Percentiles rank a stretch among this genome's conserved stretches.
phyloP scores from a whole-genome alignment of 2,329 filamentous ascomycete genomes.

The Lachnellula subtilissima region DNA sequence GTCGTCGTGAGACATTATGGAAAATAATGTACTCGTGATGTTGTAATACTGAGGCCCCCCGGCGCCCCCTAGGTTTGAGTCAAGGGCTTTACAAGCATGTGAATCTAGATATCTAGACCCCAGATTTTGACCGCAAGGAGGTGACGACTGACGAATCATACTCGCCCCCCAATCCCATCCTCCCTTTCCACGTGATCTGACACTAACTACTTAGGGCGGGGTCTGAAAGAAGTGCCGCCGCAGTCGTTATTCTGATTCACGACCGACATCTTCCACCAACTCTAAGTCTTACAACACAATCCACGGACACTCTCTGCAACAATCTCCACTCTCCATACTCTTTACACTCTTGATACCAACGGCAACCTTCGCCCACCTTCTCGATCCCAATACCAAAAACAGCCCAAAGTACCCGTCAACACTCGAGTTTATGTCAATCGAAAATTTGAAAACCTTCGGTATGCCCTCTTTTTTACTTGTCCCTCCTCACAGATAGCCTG shows the following conservation, averaged over 20 bases:
- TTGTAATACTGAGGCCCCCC: too few species aligned
- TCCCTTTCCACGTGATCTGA: too few species aligned
- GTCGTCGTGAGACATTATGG: too few species aligned
- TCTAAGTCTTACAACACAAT: conserved; percentile 2
- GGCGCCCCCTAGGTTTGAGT: too few species aligned
- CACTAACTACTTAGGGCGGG: too few species aligned
- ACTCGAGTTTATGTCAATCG: conserved; percentile 96
- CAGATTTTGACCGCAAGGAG: too few species aligned
- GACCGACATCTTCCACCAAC: conserved; percentile 2
- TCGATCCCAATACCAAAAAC: conserved; percentile 18
- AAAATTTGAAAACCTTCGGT: conserved; percentile 97
- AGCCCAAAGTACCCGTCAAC: conserved; percentile 47
- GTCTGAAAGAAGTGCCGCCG: not conserved
- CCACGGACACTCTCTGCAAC: not conserved
- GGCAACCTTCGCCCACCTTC: conserved; percentile 17
- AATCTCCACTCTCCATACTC: conserved; percentile 12
- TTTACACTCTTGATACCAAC: conserved; percentile 10
- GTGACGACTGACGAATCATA: too few species aligned
- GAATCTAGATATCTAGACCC: too few species aligned
- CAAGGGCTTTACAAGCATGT: too few species aligned
- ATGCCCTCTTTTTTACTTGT: conserved; percentile 34
- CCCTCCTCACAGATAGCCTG: not conserved
- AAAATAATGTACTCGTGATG: too few species aligned
- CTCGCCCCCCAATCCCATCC: too few species aligned
- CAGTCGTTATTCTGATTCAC: not conserved